These are phyloP conservation scores for Pugionium dolabratum DNA, from an alignment of 345 rosid genomes.

Conservation along the genomic window DNA sequence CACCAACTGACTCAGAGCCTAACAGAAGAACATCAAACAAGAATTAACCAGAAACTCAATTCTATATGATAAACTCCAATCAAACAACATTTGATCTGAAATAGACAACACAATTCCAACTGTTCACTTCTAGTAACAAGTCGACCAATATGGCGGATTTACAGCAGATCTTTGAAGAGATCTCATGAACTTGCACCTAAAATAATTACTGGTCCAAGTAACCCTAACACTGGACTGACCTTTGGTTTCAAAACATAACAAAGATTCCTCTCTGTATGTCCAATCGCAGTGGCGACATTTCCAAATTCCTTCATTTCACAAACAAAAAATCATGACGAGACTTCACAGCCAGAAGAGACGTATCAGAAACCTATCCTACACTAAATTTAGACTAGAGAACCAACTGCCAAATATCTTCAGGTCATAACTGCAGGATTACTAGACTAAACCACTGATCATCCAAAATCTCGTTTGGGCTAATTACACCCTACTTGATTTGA, in stretches of 20 bases:
- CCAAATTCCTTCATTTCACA: slow-evolving; percentile 42
- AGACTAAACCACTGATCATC: neutral
- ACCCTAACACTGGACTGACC: slow-evolving; percentile 42
- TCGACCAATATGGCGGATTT: neutral
- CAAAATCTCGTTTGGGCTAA: slow-evolving; percentile 3
- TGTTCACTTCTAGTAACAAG: neutral
- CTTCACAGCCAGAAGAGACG: slow-evolving; percentile 24
- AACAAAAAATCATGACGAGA: slow-evolving; percentile 36
- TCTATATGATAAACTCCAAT: slow-evolving; percentile 12
- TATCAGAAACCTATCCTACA: slow-evolving; percentile 7
- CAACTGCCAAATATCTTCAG: neutral
- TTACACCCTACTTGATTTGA: neutral
- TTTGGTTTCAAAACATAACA: slow-evolving; percentile 41
- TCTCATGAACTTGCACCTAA: neutral
- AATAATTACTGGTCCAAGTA: slow-evolving; percentile 2
- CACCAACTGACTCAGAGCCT: slow-evolving; percentile 46
- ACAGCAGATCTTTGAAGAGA: slow-evolving; percentile 3
- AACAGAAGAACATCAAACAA: slow-evolving; percentile 28
- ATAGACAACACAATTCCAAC: slow-evolving; percentile 5
- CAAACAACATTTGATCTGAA: slow-evolving; percentile 7
- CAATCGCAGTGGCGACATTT: slow-evolving; percentile 46
- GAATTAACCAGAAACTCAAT: slow-evolving; percentile 26
- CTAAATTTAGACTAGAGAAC: slow-evolving; percentile 2
- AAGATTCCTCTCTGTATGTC: slow-evolving; percentile 40
- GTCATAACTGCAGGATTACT: neutral